Evolutionary conservation across 1,284 basidiomycete species (phyloP).

Genomic region (Moesziomyces globuligerus): DNA sequence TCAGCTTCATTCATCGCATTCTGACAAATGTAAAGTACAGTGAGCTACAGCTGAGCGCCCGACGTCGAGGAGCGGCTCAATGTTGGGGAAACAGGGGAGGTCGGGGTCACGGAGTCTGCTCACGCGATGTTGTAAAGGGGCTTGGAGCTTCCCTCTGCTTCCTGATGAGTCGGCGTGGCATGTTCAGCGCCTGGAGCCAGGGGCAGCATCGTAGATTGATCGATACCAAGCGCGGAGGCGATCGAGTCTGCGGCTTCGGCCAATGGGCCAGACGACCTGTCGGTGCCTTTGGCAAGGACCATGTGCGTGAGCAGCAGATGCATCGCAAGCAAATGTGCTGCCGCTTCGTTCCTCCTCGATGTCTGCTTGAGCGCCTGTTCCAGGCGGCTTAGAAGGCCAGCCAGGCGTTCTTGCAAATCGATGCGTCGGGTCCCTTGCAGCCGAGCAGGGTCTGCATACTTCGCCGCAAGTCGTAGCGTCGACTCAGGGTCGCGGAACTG

Average conservation of each 20-base stretch:
- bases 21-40: not conserved
- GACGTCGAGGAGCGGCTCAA: not conserved
- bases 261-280: not conserved
- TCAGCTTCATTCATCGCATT: constrained; percentile 11
- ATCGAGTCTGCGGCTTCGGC: constrained; percentile 10
- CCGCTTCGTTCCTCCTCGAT: constrained; percentile 11
- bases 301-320: constrained; percentile 20
- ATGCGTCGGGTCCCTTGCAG: constrained; percentile 1
- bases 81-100: not conserved
- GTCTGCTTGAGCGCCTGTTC: constrained; percentile 1
- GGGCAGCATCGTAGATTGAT: constrained; percentile 6
- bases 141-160: constrained; percentile 13
- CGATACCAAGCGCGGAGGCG: constrained; percentile 20
- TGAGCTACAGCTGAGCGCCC: not conserved
- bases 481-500: constrained; percentile 55
- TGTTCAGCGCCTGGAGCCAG: no score
- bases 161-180: not conserved
- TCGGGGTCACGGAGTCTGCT: constrained; percentile 19
- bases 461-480: constrained; percentile 44
- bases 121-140: constrained; percentile 49
- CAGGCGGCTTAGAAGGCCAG: constrained; percentile 11
- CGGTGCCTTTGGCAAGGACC: not conserved
- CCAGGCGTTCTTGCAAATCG: constrained; percentile 2
- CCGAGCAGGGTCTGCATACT: constrained; percentile 6
- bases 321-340: constrained; percentile 32